Conservation (phyloP, 2,329 filamentous ascomycete species). For the Fusarium napiforme region DNA sequence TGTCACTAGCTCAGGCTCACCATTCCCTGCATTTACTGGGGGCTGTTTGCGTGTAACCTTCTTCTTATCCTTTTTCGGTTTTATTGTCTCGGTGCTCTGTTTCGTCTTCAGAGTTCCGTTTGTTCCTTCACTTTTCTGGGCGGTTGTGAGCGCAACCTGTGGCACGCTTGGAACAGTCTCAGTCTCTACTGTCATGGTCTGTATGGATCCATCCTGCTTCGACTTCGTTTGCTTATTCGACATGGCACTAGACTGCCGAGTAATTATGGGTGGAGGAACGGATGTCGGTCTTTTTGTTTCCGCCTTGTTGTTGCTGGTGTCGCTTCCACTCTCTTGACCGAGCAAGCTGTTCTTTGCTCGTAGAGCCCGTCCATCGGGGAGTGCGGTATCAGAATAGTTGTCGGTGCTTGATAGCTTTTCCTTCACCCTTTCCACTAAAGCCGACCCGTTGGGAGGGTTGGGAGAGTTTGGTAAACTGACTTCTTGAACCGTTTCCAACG, state of each 20-base stretch:
- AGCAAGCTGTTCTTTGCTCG: slow-evolving; percentile 60
- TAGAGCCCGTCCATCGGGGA: slow-evolving; percentile 55
- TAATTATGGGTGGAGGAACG: slow-evolving; percentile 65
- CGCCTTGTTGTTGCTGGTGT: slow-evolving; percentile 66
- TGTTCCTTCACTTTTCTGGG: slow-evolving; percentile 70
- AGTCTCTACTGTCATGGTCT: slow-evolving; percentile 97
- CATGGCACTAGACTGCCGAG: slow-evolving; percentile 71
- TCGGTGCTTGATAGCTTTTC: slow-evolving; percentile 59
- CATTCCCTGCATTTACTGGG: slow-evolving; percentile 75
- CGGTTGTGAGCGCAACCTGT: slow-evolving; percentile 77
- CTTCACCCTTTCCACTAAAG: slow-evolving; percentile 61
- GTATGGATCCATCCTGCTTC: slow-evolving; percentile 80
- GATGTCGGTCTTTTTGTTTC: slow-evolving; percentile 57
- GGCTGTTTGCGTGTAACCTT: slow-evolving; percentile 80
- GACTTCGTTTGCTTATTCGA: slow-evolving; percentile 75
- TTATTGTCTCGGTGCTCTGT: slow-evolving; percentile 93
- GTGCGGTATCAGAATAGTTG: slow-evolving; percentile 55
- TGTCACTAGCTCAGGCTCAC: slow-evolving; percentile 54
- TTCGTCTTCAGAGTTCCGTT: slow-evolving; percentile 84
- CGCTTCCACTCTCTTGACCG: slow-evolving; percentile 71
- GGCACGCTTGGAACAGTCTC: slow-evolving; percentile 94
- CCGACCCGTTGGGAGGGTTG: slow-evolving; percentile 57
- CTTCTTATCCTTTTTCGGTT: slow-evolving; percentile 93
- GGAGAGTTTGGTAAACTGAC: slow-evolving; percentile 82
- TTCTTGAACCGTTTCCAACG: slow-evolving; percentile 91